Base-by-base conservation (phyloP, 345 rosid genomes). In the Geranium rotundifolium region DNA sequence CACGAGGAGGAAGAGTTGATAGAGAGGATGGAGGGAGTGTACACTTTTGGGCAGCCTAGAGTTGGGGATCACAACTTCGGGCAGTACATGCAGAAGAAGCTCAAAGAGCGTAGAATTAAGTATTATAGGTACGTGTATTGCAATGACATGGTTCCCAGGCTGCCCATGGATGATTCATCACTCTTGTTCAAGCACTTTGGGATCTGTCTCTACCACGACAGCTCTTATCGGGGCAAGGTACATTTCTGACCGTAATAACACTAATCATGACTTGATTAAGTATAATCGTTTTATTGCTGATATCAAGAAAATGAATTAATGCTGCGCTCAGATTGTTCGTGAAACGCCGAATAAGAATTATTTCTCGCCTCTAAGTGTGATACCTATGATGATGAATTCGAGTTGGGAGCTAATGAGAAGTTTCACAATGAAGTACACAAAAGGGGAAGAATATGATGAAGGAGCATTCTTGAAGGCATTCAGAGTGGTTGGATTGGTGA, bases 181-280 rank as follows among this genome's bases (percentile, higher is more conserved):
- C 69, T 89, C 56, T 65, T 86, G 86, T 86, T 86, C 79, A 84
- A 85, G 81, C 93, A 89, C 69, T 86, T 89, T 23, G 93, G 93
- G 39, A 75, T 74, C 0, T 86, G 93, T 56, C 56, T 81, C 49
- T 75, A 73, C 86, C 82, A 71, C 63, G 69, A 86, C 64, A 73
- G 79, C 30, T 58, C 63, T 29, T 85, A 85, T 62, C 23, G 70
- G 60, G 72, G 72, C 52, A 72, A 79, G 84, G 90, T 76, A 61
- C 29, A 31, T 23, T 31, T 31, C 7, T 31, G 37, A 31, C 7
- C 7, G 37, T 31, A 31, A n/a, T n/a, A n/a, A n/a, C n/a, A n/a
- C n/a, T n/a, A n/a, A n/a, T n/a, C n/a, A n/a, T n/a, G n/a, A n/a
- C n/a, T n/a, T n/a, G n/a, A n/a, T n/a, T 31, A 31, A 31, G 4